Evolutionary conservation across 352 stramenopile genomes (phyloP), one percentile per base, ranked within the genome.

Genomic region (Globisporangium recalcitrans): DNA sequence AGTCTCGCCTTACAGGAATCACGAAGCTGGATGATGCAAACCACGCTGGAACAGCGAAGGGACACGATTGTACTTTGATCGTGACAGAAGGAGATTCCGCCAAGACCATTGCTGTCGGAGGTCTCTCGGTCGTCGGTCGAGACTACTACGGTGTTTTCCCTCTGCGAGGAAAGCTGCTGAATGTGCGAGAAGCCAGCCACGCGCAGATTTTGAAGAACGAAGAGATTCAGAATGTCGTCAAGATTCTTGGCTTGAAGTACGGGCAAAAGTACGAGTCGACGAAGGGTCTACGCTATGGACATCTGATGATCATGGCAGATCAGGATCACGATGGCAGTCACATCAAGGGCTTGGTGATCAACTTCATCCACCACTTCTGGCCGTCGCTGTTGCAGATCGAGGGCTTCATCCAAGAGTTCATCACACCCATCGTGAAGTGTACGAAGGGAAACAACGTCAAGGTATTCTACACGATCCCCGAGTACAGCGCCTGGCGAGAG

Each of bases 221-320:
- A 65, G 97, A 99, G 57, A 97, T 99, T 42, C 94, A 98, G 63
- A 97, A 97, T 60, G 72, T 99, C 31, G 90, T 97, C 31, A 93
- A 98, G 60, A 99, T 99, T 67, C 77, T 99, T 34, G 97, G 97
- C 14, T 80, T 99, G 32, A 97, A 98, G 73, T 97, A 97, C 65
- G 91, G 96, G 2, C 91, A 98, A 47, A 91, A 78, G 57, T 99
- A 99, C 72, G 78, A 95, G 24, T 96, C 85, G 2, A 86, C 88
- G 19, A 91, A 93, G 65, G 73, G 85, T 8, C 66, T 92, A 58
- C 93, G 97, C 6, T 99, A 99, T 70, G 96, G 97, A 1, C 91
- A 98, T 60, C 74, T 99, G 31, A 98, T 99, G 95, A 97, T 99
- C 62, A 99, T 99, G 97, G 94, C 97, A 52, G 97, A 99, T 92